phyloP scores from a whole-genome alignment of 2,329 filamentous ascomycete species.

The Aspergillus persii region DNA sequence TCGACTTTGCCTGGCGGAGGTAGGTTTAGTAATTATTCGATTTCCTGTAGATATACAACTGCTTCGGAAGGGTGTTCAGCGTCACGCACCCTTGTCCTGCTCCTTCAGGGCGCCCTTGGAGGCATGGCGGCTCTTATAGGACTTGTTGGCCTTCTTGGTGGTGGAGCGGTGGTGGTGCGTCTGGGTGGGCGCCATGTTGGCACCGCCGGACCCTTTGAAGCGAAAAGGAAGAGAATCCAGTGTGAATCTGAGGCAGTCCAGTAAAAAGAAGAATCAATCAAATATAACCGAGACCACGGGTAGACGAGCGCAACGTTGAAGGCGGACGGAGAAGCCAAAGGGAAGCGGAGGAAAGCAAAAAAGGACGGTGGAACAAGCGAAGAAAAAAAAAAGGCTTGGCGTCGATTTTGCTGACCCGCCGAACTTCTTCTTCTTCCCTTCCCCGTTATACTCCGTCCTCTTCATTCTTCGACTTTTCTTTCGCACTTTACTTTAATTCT shows the following conservation, averaged over 20 bases:
- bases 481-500: too few relatives aligned
- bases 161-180: slow-evolving; percentile 84
- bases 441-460: not conserved
- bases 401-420: slow-evolving; percentile 27
- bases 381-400: slow-evolving; percentile 30
- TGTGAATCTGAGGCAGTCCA: slow-evolving; percentile 10
- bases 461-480: slow-evolving; percentile 2
- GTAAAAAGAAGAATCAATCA: slow-evolving; percentile 5
- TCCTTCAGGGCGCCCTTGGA: slow-evolving; percentile 87
- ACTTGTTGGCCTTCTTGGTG: slow-evolving; percentile 83
- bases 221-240: slow-evolving; percentile 69
- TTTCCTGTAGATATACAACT: slow-evolving; percentile 1
- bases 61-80: not conserved
- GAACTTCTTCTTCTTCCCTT: not conserved
- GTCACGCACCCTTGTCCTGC: slow-evolving; percentile 68
- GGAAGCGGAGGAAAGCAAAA: not conserved
- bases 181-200: slow-evolving; percentile 71
- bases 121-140: slow-evolving; percentile 88
- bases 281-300: slow-evolving; percentile 4
- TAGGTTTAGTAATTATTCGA: slow-evolving; percentile 7
- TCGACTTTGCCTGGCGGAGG: slow-evolving; percentile 77
- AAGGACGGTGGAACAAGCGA: not conserved
- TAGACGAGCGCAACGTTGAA: not conserved
- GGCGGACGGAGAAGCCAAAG: not conserved
- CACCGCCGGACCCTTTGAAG: slow-evolving; percentile 69